These are phyloP conservation scores for Pezicula neosporulosa DNA, from an alignment of 2,329 filamentous ascomycete genomes.

Conservation along the genomic window DNA sequence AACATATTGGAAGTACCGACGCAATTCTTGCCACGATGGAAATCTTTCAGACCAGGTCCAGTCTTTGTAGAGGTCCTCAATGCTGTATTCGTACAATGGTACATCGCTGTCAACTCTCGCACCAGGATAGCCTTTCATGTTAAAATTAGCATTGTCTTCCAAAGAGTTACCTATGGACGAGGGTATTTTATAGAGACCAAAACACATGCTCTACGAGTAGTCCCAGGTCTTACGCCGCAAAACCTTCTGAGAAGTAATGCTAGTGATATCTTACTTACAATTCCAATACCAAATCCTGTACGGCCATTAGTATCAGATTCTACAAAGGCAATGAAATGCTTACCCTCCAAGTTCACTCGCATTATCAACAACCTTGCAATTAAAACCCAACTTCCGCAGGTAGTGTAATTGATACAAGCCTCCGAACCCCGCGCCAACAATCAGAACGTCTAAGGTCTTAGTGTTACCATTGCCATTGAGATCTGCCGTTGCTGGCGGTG, in stretches of 20 bases:
- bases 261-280: constrained; percentile 37
- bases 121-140: constrained; percentile 33
- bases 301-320: background rate
- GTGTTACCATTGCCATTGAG: background rate
- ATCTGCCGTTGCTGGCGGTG: background rate
- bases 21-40: constrained; percentile 36
- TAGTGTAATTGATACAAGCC: constrained; percentile 33
- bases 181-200: too few relatives aligned
- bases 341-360: constrained; percentile 38
- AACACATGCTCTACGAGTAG: too few relatives aligned
- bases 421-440: constrained; percentile 37
- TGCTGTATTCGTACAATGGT: constrained; percentile 31
- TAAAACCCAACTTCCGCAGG: constrained; percentile 30
- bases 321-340: background rate
- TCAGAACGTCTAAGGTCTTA: constrained; percentile 30
- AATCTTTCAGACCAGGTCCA: constrained; percentile 42
- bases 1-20: constrained; percentile 43
- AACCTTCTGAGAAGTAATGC: too few relatives aligned
- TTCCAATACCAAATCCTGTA: constrained; percentile 27
- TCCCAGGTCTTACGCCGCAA: too few relatives aligned
- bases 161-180: too few relatives aligned
- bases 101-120: constrained; percentile 46
- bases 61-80: constrained; percentile 36
- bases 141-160: constrained; percentile 24
- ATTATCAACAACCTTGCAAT: constrained; percentile 34